phyloP scores from a whole-genome alignment of 2,329 filamentous ascomycete species.

The Phaeosphaeriaceae sp. region DNA sequence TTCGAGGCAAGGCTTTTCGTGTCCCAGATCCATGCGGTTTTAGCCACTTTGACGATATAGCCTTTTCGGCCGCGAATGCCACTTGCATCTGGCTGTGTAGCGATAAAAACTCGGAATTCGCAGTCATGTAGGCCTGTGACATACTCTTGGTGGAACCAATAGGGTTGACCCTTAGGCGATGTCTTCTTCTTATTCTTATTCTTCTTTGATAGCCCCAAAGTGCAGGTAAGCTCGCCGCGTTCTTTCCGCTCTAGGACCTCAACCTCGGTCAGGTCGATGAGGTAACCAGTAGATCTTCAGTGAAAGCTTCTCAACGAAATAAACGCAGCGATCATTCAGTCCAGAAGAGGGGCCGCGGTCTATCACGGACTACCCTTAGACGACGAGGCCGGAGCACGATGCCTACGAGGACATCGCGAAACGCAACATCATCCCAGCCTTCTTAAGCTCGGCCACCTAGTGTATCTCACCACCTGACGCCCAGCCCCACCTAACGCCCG shows the following conservation, averaged over 20 bases:
- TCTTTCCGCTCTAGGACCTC: background rate
- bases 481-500: no score
- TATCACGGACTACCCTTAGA: constrained; percentile 10
- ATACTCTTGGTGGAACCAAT: background rate
- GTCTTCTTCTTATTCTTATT: background rate
- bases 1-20: background rate
- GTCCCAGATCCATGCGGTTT: background rate
- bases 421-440: no score
- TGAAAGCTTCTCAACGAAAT: constrained; percentile 6
- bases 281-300: background rate
- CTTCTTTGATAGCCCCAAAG: background rate
- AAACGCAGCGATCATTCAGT: constrained; percentile 4
- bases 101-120: constrained; percentile 1
- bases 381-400: constrained; percentile 7
- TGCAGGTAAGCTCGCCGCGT: background rate
- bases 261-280: background rate
- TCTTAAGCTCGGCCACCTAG: no score
- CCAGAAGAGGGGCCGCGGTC: constrained; percentile 3
- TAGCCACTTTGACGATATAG: background rate
- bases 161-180: background rate
- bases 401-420: no score
- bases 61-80: background rate
- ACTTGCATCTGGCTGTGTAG: background rate
- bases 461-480: no score
- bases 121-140: background rate